Evolutionary conservation across 139 green algal species (phyloP).

Genomic region (Bryopsis sp.): DNA sequence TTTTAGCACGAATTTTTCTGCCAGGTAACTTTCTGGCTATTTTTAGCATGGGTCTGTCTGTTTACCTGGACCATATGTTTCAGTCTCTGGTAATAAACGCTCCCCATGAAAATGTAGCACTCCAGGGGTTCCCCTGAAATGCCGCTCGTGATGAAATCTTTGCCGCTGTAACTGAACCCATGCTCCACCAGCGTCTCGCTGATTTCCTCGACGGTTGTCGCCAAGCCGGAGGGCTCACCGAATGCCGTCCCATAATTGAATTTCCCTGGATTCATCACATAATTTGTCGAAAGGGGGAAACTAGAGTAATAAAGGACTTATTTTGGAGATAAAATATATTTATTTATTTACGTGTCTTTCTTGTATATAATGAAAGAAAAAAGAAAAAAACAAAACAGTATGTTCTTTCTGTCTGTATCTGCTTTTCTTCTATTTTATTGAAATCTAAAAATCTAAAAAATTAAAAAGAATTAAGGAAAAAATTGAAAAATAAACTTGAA

Average conservation of each 20-base stretch:
- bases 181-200: constrained; percentile 62
- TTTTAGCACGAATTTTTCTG: no score
- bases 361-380: no score
- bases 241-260: constrained; percentile 91
- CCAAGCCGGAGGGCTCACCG: constrained; percentile 74
- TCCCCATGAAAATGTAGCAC: constrained; percentile 98
- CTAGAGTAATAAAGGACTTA: no score
- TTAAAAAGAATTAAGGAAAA: not conserved
- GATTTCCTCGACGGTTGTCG: constrained; percentile 63
- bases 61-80: constrained; percentile 99
- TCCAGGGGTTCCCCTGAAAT: constrained; percentile 90
- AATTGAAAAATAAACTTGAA: not conserved
- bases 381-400: no score
- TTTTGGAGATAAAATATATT: no score
- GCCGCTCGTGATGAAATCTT: constrained; percentile 80
- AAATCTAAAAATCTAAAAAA: no score
- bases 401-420: no score
- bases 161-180: constrained; percentile 87
- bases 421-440: no score
- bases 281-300: constrained; percentile 6
- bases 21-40: no score
- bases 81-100: constrained; percentile 99
- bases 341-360: no score
- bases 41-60: no score
- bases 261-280: no score